Evolutionary conservation across 1,284 basidiomycete species (phyloP), one percentile per base, ranked within the genome.

Genomic region (Volvariella volvacea): DNA sequence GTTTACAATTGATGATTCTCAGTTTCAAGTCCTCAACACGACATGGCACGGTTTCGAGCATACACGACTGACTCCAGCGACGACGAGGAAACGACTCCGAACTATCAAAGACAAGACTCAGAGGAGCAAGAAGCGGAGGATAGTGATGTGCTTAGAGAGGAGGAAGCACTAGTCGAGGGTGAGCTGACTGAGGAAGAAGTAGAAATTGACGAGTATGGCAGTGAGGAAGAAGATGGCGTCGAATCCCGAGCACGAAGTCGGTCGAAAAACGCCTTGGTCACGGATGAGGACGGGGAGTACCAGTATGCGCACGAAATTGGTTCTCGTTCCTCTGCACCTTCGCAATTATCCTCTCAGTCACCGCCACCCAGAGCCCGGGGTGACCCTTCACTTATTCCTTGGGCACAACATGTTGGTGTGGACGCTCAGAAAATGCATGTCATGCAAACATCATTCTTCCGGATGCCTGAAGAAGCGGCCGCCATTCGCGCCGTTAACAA

Each of bases 401-500:
- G 85, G 80, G 76, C 82, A 3, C 72, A 81, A 46, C 78, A 77
- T 43, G 62, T 87, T 28, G 85, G 86, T 3, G 67, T 90, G 10
- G 88, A 93, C 58, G 73, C 83, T 36, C 84, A 86, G 60, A 87
- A 84, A 61, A 78, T 94, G 68, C 85, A 90, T 55, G 88, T 92
- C 45, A 95, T 95, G 92, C 92, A 95, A 58, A 79, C 86, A 0
- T 85, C 88, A 19, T 69, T 94, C 45, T 96, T 95, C 57, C 74
- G 81, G 25, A 71, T 77, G 58, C 81, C 83, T 17, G 82, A 87
- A 57, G 79, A 86, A 52, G 78, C 76, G 10, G 80, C 73, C 2
- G 75, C 73, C 3, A 61, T 83, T 45, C 74, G 70, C 49, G 71
- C 72, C 31, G 52, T 76, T 52, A 70, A 70, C 44, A 53, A 49